phyloP scores from a whole-genome alignment of 768 basidiomycete species.

The Suillus cothurnatus region DNA sequence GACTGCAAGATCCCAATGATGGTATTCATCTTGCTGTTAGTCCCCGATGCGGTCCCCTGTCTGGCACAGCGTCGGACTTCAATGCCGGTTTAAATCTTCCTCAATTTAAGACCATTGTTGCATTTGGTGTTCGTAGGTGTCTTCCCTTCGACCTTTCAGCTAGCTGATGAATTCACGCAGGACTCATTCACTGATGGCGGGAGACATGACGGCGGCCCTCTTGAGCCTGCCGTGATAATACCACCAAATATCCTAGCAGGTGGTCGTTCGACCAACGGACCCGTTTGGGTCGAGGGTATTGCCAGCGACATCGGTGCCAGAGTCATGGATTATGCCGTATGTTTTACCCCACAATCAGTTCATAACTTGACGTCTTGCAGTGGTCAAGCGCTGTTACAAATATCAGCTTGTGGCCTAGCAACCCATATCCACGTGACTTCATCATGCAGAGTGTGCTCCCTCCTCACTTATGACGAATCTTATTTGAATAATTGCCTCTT shows the following conservation, averaged over 20 bases:
- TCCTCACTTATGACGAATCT: neutral
- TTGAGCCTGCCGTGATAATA: constrained; percentile 41
- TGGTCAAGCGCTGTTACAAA: constrained; percentile 48
- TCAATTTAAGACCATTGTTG: constrained; percentile 48
- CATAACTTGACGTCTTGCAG: constrained; percentile 15
- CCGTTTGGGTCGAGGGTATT: constrained; percentile 51
- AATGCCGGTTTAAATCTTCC: constrained; percentile 48
- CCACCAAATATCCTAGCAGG: constrained; percentile 51
- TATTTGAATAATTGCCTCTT: neutral
- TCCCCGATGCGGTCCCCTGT: constrained; percentile 45
- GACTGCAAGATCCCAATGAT: constrained; percentile 17
- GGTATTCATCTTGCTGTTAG: constrained; percentile 46
- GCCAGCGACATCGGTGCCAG: constrained; percentile 41
- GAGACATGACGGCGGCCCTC: constrained; percentile 45
- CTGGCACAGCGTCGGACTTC: constrained; percentile 44
- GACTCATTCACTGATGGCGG: constrained; percentile 57
- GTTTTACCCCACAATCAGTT: constrained; percentile 12
- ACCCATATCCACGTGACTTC: constrained; percentile 49
- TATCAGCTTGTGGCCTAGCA: constrained; percentile 52
- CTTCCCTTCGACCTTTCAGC: neutral
- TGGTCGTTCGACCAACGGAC: constrained; percentile 52
- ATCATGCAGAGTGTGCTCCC: constrained; percentile 43
- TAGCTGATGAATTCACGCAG: constrained; percentile 20
- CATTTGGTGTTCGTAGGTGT: constrained; percentile 46
- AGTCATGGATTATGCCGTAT: constrained; percentile 54